phyloP scores from a whole-genome alignment of 2,329 filamentous ascomycete genomes.

The Leptodontidium sp. region DNA sequence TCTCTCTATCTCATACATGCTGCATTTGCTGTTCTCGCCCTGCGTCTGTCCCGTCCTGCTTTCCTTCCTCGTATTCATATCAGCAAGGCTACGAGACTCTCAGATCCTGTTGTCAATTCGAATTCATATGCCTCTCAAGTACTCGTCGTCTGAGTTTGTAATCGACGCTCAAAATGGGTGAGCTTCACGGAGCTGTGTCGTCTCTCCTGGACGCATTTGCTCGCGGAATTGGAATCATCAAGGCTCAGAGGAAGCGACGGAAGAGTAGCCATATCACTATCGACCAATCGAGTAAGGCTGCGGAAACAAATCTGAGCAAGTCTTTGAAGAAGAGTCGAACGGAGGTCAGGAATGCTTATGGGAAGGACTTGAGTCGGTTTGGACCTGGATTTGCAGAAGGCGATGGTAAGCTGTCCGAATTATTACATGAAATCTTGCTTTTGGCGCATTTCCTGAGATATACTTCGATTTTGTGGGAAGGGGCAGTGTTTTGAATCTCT shows the following conservation, averaged over 20 bases:
- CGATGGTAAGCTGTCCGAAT: slow-evolving; percentile 53
- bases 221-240: slow-evolving; percentile 44
- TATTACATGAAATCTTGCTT: background rate
- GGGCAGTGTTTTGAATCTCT: background rate
- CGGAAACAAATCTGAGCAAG: slow-evolving; percentile 51
- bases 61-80: background rate
- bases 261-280: slow-evolving; percentile 39
- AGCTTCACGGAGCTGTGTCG: slow-evolving; percentile 54
- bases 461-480: background rate
- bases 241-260: slow-evolving; percentile 50
- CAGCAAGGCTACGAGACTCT: slow-evolving; percentile 22
- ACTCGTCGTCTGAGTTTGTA: slow-evolving; percentile 10
- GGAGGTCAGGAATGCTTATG: slow-evolving; percentile 54
- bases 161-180: slow-evolving; percentile 45
- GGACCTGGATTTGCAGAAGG: slow-evolving; percentile 56
- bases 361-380: slow-evolving; percentile 50
- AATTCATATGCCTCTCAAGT: slow-evolving; percentile 15
- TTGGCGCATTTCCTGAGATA: background rate
- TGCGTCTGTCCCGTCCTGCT: background rate
- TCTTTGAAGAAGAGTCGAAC: slow-evolving; percentile 40
- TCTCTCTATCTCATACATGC: background rate
- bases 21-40: slow-evolving; percentile 17
- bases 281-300: slow-evolving; percentile 47
- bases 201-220: slow-evolving; percentile 58
- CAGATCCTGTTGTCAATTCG: background rate